A percentile compares a stretch with the other conserved stretches of the same genome.
Evolutionary conservation across 1,139 yeast species (phyloP).

Genomic region (Suhomyces kunorum): DNA sequence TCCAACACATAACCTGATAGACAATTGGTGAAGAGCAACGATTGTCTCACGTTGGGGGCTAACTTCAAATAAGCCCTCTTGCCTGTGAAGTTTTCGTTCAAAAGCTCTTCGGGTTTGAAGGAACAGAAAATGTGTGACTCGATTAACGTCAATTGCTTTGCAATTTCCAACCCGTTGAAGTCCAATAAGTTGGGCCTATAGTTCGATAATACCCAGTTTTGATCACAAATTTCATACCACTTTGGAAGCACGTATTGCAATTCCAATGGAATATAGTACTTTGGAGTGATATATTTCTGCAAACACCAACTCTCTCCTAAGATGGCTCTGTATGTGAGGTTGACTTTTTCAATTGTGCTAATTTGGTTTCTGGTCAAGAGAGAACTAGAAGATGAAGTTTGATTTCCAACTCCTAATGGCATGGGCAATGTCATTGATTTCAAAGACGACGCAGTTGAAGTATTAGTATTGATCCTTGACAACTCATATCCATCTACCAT

Average conservation of each 20-base stretch:
- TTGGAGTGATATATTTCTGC: constrained; percentile 28
- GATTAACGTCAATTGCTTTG: constrained; percentile 79
- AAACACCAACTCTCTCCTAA: constrained; percentile 53
- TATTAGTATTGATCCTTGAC: constrained; percentile 47
- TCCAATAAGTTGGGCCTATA: constrained; percentile 60
- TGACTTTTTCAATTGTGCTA: constrained; percentile 46
- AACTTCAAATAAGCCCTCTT: constrained; percentile 61
- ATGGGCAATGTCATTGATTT: constrained; percentile 44
- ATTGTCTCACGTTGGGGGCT: constrained; percentile 73
- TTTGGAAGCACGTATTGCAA: constrained; percentile 32
- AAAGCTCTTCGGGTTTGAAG: constrained; percentile 69
- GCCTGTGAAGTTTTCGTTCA: constrained; percentile 70
- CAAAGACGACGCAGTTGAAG: constrained; percentile 40
- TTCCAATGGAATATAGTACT: constrained; percentile 32
- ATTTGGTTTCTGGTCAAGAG: constrained; percentile 43
- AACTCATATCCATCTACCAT: constrained; percentile 56
- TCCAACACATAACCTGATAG: constrained; percentile 83
- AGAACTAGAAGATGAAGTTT: constrained; percentile 40
- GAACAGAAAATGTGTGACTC: constrained; percentile 72
- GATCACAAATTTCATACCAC: constrained; percentile 45
- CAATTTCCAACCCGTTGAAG: constrained; percentile 77
- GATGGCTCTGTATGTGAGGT: constrained; percentile 51
- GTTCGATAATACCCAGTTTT: constrained; percentile 48
- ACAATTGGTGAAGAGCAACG: constrained; percentile 75
- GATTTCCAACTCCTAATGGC: constrained; percentile 47